These are phyloP conservation scores for Suhomyces atakaporum DNA, from an alignment of 1,139 yeast species.

Conservation along the genomic window DNA sequence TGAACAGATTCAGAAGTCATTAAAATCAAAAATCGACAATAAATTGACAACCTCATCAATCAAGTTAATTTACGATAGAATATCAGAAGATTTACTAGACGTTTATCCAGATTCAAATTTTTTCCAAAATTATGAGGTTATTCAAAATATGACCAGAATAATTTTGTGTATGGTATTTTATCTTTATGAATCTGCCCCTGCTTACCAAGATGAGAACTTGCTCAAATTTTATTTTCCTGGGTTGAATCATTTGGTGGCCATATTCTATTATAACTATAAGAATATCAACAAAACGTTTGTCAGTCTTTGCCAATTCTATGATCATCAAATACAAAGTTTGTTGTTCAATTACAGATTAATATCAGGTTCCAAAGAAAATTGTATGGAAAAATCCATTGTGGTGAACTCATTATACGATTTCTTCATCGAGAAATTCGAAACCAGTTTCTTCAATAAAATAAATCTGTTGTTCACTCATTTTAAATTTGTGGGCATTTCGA, in stretches of 20 bases:
- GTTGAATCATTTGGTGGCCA: slow-evolving; percentile 38
- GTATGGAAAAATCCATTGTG: slow-evolving; percentile 9
- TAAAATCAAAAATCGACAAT: slow-evolving; percentile 1
- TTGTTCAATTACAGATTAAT: slow-evolving; percentile 18
- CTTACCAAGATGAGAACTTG: slow-evolving; percentile 11
- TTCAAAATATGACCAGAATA: slow-evolving; percentile 28
- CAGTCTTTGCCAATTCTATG: slow-evolving; percentile 47
- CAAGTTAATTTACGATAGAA: slow-evolving; percentile 12
- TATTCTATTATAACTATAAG: slow-evolving; percentile 40
- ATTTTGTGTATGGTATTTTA: slow-evolving; percentile 27
- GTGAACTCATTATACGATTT: slow-evolving; percentile 17
- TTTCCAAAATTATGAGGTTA: slow-evolving; percentile 37
- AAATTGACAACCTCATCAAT: slow-evolving; percentile 7
- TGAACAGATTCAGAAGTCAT: slow-evolving; percentile 1
- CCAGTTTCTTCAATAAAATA: slow-evolving; percentile 44
- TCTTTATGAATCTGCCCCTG: slow-evolving; percentile 19
- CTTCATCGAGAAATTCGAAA: slow-evolving; percentile 44
- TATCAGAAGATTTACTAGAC: slow-evolving; percentile 26
- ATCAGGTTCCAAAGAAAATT: slow-evolving; percentile 3
- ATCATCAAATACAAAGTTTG: slow-evolving; percentile 32
- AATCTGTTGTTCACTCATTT: slow-evolving; percentile 55
- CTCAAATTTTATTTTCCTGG: slow-evolving; percentile 26
- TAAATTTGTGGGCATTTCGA: slow-evolving; percentile 36
- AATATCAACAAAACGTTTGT: slow-evolving; percentile 42
- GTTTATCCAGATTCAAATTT: slow-evolving; percentile 48